These are phyloP conservation scores for Fennellomyces sp. DNA, from an alignment of 371 early-diverging fungal species.

Conservation along the genomic window DNA sequence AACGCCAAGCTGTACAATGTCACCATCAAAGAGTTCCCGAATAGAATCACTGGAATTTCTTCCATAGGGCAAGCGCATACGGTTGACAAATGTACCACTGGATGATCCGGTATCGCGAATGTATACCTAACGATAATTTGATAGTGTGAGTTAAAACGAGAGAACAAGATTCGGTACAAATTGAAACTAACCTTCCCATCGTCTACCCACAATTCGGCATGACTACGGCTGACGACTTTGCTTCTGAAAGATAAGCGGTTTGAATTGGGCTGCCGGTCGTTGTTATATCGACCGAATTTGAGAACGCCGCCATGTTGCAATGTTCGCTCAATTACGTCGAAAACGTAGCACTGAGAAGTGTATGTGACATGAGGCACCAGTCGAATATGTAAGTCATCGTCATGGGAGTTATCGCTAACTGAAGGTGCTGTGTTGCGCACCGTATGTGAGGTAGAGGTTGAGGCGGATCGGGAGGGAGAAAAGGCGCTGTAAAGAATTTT, in stretches of 20 bases:
- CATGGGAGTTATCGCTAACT: neutral
- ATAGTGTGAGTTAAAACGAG: constrained; percentile 9
- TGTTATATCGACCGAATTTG: constrained; percentile 82
- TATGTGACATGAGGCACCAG: constrained; percentile 77
- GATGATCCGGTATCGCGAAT: constrained; percentile 86
- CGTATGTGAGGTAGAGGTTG: neutral
- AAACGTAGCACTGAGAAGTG: constrained; percentile 69
- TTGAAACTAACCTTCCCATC: constrained; percentile 38
- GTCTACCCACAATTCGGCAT: constrained; percentile 90
- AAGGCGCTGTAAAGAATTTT: too few species aligned
- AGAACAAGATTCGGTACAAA: too few species aligned
- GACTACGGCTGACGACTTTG: constrained; percentile 92
- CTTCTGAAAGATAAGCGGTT: constrained; percentile 85
- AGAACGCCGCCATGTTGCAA: constrained; percentile 65
- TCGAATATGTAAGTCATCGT: constrained; percentile 57
- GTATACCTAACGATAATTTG: constrained; percentile 50
- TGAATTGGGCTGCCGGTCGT: constrained; percentile 50
- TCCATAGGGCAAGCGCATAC: constrained; percentile 74
- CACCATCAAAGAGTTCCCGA: constrained; percentile 73
- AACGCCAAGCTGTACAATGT: constrained; percentile 86
- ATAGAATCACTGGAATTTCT: constrained; percentile 26
- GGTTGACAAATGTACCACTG: constrained; percentile 90
- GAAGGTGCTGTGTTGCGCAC: neutral
- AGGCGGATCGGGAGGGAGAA: neutral
- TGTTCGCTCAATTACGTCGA: constrained; percentile 80